Evolutionary conservation across 169 alveolate genomes (phyloP), one percentile per base, ranked within the genome.

Genomic region (Plasmodium billcollinsi): DNA sequence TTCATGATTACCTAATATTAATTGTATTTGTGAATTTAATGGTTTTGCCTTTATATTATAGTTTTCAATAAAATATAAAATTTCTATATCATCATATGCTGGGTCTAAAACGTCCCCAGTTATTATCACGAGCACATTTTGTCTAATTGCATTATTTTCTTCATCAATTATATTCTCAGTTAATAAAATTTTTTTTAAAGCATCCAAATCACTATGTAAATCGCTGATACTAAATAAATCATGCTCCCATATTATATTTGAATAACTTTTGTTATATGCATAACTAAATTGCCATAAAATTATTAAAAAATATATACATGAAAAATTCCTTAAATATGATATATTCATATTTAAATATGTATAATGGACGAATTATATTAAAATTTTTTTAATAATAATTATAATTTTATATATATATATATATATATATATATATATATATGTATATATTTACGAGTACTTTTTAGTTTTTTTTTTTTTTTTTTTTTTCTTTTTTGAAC

Each of bases 21-120:
- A 21, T 29, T 67, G 24, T 29, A 80, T 80, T 50, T 56, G 24
- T 9, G 59, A 43, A 58, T 80, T 80, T 49, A 50, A 8, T 26
- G 29, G 14, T 80, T 80, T 80, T 29, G 85, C 90, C 24, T 58
- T 80, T 54, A 54, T 73, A 72, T 80, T 80, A 29, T 67, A 80
- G 11, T 52, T 24, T 49, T 80, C 56, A 62, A 80, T 80, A 80
- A 80, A 80, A 56, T 56, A 80, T 80, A 80, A 29, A 67, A 80
- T 80, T 56, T 80, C 47, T 67, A 80, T 80, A 62, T 80, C 90
- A 69, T 80, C 90, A 69, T 80, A 67, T 43, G 21, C 11, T 21
- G 90, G 90, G 50, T 80, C 90, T 49, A 80, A 80, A 15, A 80
- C 73, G 47, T 80, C 90, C 15, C 90, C 90, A 61, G 90, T 80